Evolutionary conservation across 345 rosid genomes (phyloP).

Genomic region (Pistacia integerrima): DNA sequence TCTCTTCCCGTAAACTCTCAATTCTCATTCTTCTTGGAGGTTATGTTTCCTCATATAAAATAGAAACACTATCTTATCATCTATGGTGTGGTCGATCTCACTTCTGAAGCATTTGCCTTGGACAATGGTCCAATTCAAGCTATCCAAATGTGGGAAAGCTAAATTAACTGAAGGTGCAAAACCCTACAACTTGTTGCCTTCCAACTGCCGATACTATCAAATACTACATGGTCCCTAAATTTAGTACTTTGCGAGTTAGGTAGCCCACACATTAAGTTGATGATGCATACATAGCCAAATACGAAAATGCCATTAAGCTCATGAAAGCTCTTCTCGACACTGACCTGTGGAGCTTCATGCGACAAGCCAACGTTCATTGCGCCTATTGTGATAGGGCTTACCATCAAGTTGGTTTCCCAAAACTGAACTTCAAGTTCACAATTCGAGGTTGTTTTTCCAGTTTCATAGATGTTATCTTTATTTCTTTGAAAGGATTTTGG

Average conservation of each 20-base stretch:
- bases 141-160: slow-evolving; percentile 41
- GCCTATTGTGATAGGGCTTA: slow-evolving; percentile 66
- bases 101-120: slow-evolving; percentile 31
- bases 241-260: too few species aligned
- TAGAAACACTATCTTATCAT: too few species aligned
- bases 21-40: too few species aligned
- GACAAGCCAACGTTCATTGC: slow-evolving; percentile 64
- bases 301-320: slow-evolving; percentile 44
- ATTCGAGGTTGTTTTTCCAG: slow-evolving; percentile 63
- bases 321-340: slow-evolving; percentile 59
- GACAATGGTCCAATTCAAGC: slow-evolving; percentile 40
- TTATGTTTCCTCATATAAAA: too few species aligned
- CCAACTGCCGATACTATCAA: slow-evolving; percentile 34
- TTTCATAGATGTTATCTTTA: slow-evolving; percentile 57
- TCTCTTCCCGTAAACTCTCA: too few species aligned
- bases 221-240: too few species aligned
- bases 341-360: slow-evolving; percentile 58
- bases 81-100: slow-evolving; percentile 30
- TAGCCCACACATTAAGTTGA: too few species aligned
- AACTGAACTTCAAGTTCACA: slow-evolving; percentile 56
- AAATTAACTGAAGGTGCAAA: slow-evolving; percentile 38
- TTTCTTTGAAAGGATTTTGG: slow-evolving; percentile 56
- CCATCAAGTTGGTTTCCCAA: slow-evolving; percentile 51
- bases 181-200: slow-evolving; percentile 54
- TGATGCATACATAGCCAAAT: slow-evolving; percentile 14